Percentiles rank a stretch among this genome's conserved stretches.
Evolutionary conservation across 2,329 filamentous ascomycete species (phyloP).

Genomic region (Colletotrichum falcatum): DNA sequence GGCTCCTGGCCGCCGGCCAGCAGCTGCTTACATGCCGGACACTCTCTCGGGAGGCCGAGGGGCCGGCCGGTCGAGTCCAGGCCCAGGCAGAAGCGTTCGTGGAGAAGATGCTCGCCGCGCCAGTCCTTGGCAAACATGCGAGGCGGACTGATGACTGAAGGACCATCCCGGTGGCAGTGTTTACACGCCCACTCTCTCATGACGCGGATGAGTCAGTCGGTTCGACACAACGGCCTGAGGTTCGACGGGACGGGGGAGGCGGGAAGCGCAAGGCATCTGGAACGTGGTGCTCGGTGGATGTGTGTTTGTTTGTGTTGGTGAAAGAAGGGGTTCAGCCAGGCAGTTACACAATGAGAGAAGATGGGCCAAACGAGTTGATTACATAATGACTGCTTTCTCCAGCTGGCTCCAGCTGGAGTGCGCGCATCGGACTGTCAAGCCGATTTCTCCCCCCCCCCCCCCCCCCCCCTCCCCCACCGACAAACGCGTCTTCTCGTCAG

Average conservation of each 20-base stretch:
- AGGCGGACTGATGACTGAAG: not conserved
- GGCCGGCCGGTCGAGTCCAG: not conserved
- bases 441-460: too few species aligned
- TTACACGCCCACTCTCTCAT: not conserved
- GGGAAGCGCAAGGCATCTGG: not conserved
- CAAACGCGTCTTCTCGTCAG: too few species aligned
- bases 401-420: too few species aligned
- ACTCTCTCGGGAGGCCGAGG: not conserved
- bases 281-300: not conserved
- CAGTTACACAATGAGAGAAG: not conserved
- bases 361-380: not conserved
- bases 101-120: not conserved
- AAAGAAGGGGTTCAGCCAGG: not conserved
- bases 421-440: too few species aligned
- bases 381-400: not conserved
- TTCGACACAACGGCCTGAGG: not conserved
- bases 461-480: too few species aligned
- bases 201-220: not conserved
- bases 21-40: not conserved
- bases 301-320: not conserved
- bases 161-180: not conserved
- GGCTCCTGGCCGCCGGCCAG: not conserved
- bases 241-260: not conserved
- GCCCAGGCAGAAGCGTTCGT: not conserved
- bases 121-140: not conserved